phyloP scores from a whole-genome alignment of 2,329 filamentous ascomycete genomes.

The Penicillium sp. region DNA sequence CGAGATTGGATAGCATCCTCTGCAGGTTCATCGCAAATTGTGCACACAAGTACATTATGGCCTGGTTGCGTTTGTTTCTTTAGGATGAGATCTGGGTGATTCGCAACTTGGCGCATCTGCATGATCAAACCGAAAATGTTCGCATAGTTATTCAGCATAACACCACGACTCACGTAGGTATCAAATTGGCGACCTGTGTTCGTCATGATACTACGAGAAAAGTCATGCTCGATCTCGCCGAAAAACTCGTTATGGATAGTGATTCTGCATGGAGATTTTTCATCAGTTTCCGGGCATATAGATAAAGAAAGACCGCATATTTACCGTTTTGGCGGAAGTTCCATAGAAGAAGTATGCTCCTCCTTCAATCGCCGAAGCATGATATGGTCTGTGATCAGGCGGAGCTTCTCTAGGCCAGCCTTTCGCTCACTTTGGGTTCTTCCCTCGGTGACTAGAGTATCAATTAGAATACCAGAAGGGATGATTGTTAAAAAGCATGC shows the following conservation, averaged over 20 bases:
- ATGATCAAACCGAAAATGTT: slow-evolving; percentile 99
- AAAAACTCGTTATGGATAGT: slow-evolving; percentile 95
- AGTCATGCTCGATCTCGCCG: slow-evolving; percentile 92
- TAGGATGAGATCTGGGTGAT: slow-evolving; percentile 91
- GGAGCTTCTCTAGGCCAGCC: slow-evolving; percentile 77
- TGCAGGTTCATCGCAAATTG: slow-evolving; percentile 93
- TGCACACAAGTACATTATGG: slow-evolving; percentile 88
- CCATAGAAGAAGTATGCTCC: slow-evolving; percentile 92
- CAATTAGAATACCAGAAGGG: slow-evolving; percentile 35
- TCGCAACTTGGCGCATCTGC: slow-evolving; percentile 98
- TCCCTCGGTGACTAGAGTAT: slow-evolving; percentile 58
- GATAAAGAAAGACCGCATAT: slow-evolving; percentile 9
- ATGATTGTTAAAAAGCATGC: not conserved
- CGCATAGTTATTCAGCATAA: slow-evolving; percentile 95
- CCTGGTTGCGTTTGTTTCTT: slow-evolving; percentile 85
- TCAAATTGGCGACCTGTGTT: slow-evolving; percentile 88
- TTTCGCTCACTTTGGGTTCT: slow-evolving; percentile 60
- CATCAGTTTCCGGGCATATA: not conserved
- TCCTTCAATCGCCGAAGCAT: slow-evolving; percentile 96
- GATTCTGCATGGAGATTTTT: slow-evolving; percentile 55
- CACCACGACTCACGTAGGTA: slow-evolving; percentile 91
- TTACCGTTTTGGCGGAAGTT: slow-evolving; percentile 86
- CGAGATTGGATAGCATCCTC: slow-evolving; percentile 91
- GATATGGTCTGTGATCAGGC: slow-evolving; percentile 86
- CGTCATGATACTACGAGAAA: slow-evolving; percentile 93